Evolutionary conservation across 805 yeast species (phyloP).

Genomic region (Saccharomycopsis oosterbeekiorum): DNA sequence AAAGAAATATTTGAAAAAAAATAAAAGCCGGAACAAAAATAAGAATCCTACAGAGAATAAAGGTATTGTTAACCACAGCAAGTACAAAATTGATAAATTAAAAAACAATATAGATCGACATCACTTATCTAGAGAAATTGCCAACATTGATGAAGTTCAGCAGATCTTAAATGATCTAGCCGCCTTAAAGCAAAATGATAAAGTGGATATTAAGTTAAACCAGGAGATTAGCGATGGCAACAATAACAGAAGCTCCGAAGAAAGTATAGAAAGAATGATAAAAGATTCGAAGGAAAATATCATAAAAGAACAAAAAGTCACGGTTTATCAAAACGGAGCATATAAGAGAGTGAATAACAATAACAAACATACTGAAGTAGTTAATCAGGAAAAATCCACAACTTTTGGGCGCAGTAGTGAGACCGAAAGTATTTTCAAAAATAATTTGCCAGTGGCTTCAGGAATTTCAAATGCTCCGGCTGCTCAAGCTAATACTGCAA

Average conservation of each 20-base stretch:
- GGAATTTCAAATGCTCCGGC: not conserved
- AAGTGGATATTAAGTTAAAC: not conserved
- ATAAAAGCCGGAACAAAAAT: not conserved
- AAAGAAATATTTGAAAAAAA: not conserved
- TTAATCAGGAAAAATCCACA: not conserved
- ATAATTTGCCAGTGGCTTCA: not conserved
- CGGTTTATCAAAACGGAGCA: not conserved
- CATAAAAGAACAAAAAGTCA: not conserved
- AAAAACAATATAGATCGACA: not conserved
- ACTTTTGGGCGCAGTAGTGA: not conserved
- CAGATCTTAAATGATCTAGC: not conserved
- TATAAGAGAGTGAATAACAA: not conserved
- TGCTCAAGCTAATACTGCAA: not conserved
- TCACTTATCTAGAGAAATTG: not conserved
- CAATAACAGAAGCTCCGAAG: not conserved
- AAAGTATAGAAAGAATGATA: not conserved
- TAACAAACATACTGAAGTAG: not conserved
- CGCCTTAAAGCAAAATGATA: not conserved
- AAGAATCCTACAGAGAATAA: not conserved
- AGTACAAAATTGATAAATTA: not conserved
- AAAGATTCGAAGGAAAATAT: not conserved
- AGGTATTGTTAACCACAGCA: not conserved
- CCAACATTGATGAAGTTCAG: not conserved
- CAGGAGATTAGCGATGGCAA: not conserved
- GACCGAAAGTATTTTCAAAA: conserved; percentile 17